phyloP scores from a whole-genome alignment of 768 basidiomycete genomes.

The Psilocybe cubensis region DNA sequence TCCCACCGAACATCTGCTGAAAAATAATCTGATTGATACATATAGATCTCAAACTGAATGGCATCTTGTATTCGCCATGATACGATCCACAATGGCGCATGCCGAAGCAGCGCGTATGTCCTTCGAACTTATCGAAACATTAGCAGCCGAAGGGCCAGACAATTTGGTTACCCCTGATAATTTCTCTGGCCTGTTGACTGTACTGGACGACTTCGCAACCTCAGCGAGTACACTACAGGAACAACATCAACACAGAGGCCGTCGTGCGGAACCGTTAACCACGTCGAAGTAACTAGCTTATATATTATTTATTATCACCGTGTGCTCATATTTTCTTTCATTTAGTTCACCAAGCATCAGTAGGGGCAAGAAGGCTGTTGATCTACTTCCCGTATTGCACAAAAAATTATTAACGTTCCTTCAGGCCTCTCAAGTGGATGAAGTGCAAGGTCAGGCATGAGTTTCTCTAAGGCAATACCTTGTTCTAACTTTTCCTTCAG shows the following conservation, averaged over 20 bases:
- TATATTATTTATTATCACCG: constrained; percentile 5
- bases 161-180: constrained; percentile 77
- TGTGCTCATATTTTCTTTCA: constrained; percentile 48
- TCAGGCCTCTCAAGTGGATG: constrained; percentile 45
- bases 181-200: constrained; percentile 74
- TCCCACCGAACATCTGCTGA: background rate
- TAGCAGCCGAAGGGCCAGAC: constrained; percentile 65
- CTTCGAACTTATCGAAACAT: constrained; percentile 72
- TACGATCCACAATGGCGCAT: constrained; percentile 84
- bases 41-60: constrained; percentile 90
- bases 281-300: constrained; percentile 49
- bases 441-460: constrained; percentile 41
- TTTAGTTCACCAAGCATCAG: constrained; percentile 81
- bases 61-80: constrained; percentile 88
- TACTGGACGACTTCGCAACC: constrained; percentile 87
- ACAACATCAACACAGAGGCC: constrained; percentile 56
- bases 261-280: constrained; percentile 52
- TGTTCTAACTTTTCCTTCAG: constrained; percentile 32
- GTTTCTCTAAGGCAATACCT: background rate
- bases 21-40: background rate
- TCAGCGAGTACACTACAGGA: constrained; percentile 65
- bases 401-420: constrained; percentile 64
- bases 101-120: constrained; percentile 87
- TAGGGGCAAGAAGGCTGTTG: constrained; percentile 82
- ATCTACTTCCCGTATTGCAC: constrained; percentile 76